Base-by-base conservation (phyloP, 2,329 filamentous ascomycete genomes). In the Paecilomyces sp. region DNA sequence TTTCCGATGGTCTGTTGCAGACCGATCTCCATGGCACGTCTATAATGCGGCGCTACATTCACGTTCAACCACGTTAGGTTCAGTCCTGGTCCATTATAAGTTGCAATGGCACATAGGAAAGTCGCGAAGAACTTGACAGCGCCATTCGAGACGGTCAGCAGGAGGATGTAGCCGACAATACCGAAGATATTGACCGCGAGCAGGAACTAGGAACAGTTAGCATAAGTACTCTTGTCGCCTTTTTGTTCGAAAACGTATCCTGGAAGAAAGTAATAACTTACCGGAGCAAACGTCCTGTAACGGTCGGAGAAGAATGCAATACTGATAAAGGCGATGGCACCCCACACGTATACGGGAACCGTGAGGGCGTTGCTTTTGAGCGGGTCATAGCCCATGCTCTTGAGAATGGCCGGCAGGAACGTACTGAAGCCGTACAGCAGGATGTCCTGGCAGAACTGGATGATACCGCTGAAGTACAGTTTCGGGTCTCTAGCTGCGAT, bases 381-480 rank as follows among this genome's bases (percentile, higher is more conserved):
- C n/a, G 75, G 76, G 41, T 74, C 69, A 64, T 82, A 84, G 2
- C 82, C 81, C 68, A 84, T 79, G 33, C 74, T 75, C 51, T 77
- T 73, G 55, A 85, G 74, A 63, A 86, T 85, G 1, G 79, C 79
- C 1, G 84, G 84, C 3, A 85, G 70, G 66, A 85, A 85, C 9
- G 81, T 85, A 63, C 77, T 80, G 68, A 85, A 84, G n/a, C 82
- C 83, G 65, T 83, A 85, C 0, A 82, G 73, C 52, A 82, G 69
- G 28, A 81, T 80, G 60, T 82, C 79, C 60, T 80, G 77, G 56
- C 79, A 82, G 66, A 84, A 83, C 54, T 83, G 80, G 18, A 80
- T 80, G 25, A 70, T 61, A 4, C 76, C 78, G 59, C 77, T 81
- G 54, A 84, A 69, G 58, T 79, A 81, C 2, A 83, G 66, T 64